Evolutionary conservation across 2,329 filamentous ascomycete species (phyloP), one percentile per base, ranked within the genome.

Genomic region (Botrytis fragariae): DNA sequence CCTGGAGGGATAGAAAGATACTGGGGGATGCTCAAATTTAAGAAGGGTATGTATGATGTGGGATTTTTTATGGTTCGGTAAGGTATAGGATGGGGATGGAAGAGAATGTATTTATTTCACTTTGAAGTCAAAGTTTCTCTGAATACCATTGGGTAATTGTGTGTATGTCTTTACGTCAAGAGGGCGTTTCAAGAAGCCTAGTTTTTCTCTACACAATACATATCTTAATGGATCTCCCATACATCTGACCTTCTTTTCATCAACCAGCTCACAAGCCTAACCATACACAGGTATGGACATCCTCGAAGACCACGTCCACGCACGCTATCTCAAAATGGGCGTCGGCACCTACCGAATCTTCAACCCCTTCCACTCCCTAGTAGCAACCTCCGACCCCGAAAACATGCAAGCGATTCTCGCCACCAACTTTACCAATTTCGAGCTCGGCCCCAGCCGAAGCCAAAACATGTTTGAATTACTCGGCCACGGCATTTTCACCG

Each of bases 351-450:
- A 72, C 44, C 74, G 74, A 6, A 67, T 74, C 22, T 29, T 74
- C 35, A 60, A 61, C n/a, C 29, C 71, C 4, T 73, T 77, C 60
- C 73, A 76, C 42, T 83, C 84, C 1, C 82, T 85, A 74, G 76
- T 88, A 71, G 79, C 84, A 60, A 89, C 87, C 0, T 81, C 65
- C 59, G 78, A 82, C 20, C 80, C 80, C 42, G 76, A 78, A 65
- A 81, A 81, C 37, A 76, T 82, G 18, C 80, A 81, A 74, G 77
- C 79, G 1, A 68, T 81, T 32, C 77, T 81, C 22, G 80, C 79
- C n/a, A 79, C 78, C 44, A 79, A 80, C 29, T 81, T 81, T 72
- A 59, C 75, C 5, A 82, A 83, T 64, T 84, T 79, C 67, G 77
- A 79, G 16, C 77, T 83, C 4, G 82, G 82, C 1, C 74, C 78